These are phyloP conservation scores for Arthrobotrys pseudoclavata DNA, from an alignment of 2,329 filamentous ascomycete genomes.

Conservation along the genomic window DNA sequence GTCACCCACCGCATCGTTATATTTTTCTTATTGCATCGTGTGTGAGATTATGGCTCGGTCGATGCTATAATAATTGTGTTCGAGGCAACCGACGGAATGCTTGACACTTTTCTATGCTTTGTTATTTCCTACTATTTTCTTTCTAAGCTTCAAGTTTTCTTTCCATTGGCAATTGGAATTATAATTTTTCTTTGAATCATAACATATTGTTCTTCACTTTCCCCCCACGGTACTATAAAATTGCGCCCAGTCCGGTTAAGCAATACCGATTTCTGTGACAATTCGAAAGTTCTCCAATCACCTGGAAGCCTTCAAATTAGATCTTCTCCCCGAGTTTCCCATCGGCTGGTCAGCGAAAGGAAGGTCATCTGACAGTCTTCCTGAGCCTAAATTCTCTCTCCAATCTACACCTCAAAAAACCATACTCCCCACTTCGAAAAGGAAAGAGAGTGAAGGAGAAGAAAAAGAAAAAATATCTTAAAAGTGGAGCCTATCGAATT, in stretches of 20 bases:
- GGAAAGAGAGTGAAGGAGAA: background rate
- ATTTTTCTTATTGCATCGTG: conserved; percentile 6
- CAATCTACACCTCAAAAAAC: conserved; percentile 27
- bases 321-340: conserved; percentile 20
- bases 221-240: background rate
- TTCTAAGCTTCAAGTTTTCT: background rate
- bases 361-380: conserved; percentile 41
- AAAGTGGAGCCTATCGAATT: conserved; percentile 28
- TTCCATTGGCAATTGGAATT: background rate
- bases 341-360: conserved; percentile 47
- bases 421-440: background rate
- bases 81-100: conserved; percentile 22
- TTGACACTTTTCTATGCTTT: background rate
- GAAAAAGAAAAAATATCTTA: conserved; percentile 12
- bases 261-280: background rate
- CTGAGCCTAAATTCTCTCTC: conserved; percentile 41
- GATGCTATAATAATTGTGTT: background rate
- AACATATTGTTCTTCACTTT: background rate
- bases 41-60: background rate
- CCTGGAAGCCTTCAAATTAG: conserved; percentile 9
- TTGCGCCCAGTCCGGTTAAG: background rate
- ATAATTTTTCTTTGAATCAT: background rate
- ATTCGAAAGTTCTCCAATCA: background rate
- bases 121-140: background rate
- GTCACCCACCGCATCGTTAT: conserved; percentile 12